Base-by-base conservation (phyloP, 2,329 filamentous ascomycete species). In the Domatiomyces globalis region DNA sequence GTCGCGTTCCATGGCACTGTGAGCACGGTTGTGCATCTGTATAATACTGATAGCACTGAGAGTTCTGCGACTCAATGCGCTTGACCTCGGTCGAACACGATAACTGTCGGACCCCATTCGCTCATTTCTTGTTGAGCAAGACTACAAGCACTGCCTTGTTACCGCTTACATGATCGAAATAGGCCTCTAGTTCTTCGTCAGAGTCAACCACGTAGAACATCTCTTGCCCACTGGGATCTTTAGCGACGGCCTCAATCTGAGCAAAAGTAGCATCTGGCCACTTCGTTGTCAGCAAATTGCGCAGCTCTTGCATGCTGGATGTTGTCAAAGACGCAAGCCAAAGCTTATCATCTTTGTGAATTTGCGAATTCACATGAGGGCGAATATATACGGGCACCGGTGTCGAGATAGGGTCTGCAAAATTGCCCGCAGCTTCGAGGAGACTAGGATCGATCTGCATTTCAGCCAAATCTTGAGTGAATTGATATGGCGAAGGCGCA, bases 101-200 rank as follows among this genome's bases (percentile, higher is more conserved):
- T 33, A 9, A 33, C 29, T 33, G 8, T 33, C 29, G 29, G 10
- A 10, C 12, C 15, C 5, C 4, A 2, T 15, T 5, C 22, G 22
- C 22, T 25, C 22, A 25, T 15, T 39, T 7, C 33, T 39, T 39
- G 36, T 59, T 62, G 45, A 72, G 58, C 36, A 64, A 63, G 49
- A 76, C 71, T 12, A 71, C 62, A 64, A 81, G 79, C 5, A 70
- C 74, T 12, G 73, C 72, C 61, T 79, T 79, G 62, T 71, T 66
- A 39, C 69, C 73, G 56, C 77, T 69, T 22, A 83, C 71, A 62
- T 85, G 82, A 46, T 75, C 72, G 58, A 92, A 66, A 66, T 89
- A 90, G 0, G 81, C 82, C 53, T 76, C 75, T 55, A 92, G 65
- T 67, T 90, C 84, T 55, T 80, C 77, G 59, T 89, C 83, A 43